Evolutionary conservation across 805 yeast species (phyloP).

Genomic region (Candida multigemmis): DNA sequence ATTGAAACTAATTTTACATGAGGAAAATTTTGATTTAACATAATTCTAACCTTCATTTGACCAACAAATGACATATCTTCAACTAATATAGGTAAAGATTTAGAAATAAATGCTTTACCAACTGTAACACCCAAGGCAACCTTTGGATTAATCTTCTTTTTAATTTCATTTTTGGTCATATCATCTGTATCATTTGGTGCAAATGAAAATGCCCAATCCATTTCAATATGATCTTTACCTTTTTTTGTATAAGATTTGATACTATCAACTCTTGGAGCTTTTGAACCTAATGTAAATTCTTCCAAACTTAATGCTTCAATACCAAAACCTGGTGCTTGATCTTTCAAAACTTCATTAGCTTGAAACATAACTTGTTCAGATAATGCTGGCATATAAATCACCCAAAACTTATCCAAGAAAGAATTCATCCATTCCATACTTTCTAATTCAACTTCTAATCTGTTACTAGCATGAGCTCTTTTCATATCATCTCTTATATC

Average conservation of each 20-base stretch:
- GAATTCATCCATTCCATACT: conserved; percentile 78
- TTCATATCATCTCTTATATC: conserved; percentile 70
- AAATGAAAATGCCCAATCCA: conserved; percentile 80
- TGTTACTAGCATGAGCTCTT: conserved; percentile 54
- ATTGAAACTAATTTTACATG: conserved; percentile 66
- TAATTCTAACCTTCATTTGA: conserved; percentile 52
- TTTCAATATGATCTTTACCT: conserved; percentile 60
- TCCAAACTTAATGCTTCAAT: conserved; percentile 66
- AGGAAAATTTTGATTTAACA: conserved; percentile 62
- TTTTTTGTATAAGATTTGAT: conserved; percentile 66
- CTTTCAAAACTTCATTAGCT: conserved; percentile 61
- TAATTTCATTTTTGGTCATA: conserved; percentile 71
- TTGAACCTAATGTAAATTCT: conserved; percentile 73
- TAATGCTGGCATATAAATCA: conserved; percentile 78
- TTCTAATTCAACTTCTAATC: conserved; percentile 55
- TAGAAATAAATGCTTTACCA: conserved; percentile 75
- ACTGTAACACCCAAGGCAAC: conserved; percentile 73
- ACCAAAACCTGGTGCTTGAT: conserved; percentile 76
- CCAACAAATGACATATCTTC: conserved; percentile 77
- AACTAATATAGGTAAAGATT: conserved; percentile 66
- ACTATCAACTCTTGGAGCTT: conserved; percentile 67
- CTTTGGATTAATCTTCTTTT: conserved; percentile 66
- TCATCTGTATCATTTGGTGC: conserved; percentile 77
- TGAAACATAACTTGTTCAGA: conserved; percentile 64
- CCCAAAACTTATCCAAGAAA: conserved; percentile 77